Conservation (phyloP, 2,329 filamentous ascomycete genomes). For the Beauveria bassiana region DNA sequence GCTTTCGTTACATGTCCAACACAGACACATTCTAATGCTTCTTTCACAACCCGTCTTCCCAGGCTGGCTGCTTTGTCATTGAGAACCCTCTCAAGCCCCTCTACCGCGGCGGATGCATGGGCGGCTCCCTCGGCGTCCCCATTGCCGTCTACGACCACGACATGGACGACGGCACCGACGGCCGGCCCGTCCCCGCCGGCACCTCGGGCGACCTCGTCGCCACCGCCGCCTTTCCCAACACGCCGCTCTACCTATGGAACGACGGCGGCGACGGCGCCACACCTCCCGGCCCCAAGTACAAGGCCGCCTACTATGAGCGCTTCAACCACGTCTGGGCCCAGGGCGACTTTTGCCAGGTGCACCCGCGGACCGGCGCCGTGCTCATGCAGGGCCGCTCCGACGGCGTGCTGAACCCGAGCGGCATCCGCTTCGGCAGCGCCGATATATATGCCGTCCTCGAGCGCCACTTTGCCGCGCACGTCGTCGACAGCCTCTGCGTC, state of each 20-base stretch:
- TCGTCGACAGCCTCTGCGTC: slow-evolving; percentile 71
- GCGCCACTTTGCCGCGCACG: slow-evolving; percentile 50
- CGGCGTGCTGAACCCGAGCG: slow-evolving; percentile 72
- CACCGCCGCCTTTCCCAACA: slow-evolving; percentile 64
- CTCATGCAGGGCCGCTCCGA: slow-evolving; percentile 65
- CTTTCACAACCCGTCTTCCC: too few species aligned
- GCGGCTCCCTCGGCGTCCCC: slow-evolving; percentile 39
- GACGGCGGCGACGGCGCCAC: slow-evolving; percentile 42
- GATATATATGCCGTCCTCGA: slow-evolving; percentile 75
- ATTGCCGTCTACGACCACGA: slow-evolving; percentile 57
- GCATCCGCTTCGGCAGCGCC: slow-evolving; percentile 70
- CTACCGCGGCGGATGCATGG: slow-evolving; percentile 47
- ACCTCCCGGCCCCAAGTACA: slow-evolving; percentile 48
- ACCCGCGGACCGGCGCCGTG: slow-evolving; percentile 59
- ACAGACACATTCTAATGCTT: too few species aligned
- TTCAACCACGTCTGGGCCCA: slow-evolving; percentile 71
- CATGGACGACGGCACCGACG: slow-evolving; percentile 36
- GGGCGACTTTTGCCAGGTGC: slow-evolving; percentile 68
- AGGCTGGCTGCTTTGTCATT: slow-evolving; percentile 52
- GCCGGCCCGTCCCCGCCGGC: slow-evolving; percentile 44
- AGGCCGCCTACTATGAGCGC: slow-evolving; percentile 52
- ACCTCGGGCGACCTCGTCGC: slow-evolving; percentile 69
- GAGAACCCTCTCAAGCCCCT: slow-evolving; percentile 65
- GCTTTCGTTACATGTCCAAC: too few species aligned
- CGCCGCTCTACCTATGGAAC: slow-evolving; percentile 60